Percentiles rank a stretch among this genome's conserved stretches.
These are phyloP conservation scores for Annulohypoxylon maeteangense DNA, from an alignment of 495 filamentous ascomycete genomes.

Conservation along the genomic window DNA sequence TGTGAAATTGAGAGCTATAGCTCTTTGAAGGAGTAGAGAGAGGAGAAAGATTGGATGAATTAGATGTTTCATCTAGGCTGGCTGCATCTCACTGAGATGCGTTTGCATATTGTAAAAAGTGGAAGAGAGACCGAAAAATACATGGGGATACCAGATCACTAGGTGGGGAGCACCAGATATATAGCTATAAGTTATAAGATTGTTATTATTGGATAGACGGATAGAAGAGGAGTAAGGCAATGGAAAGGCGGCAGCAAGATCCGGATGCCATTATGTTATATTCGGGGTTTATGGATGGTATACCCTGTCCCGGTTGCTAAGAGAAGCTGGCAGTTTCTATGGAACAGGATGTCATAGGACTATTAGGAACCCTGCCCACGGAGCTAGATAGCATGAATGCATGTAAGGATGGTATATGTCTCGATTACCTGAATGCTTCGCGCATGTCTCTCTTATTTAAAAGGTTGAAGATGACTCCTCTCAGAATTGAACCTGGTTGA, in stretches of 20 bases:
- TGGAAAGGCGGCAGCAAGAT: slow-evolving; percentile 31
- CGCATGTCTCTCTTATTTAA: not conserved
- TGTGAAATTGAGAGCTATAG: slow-evolving; percentile 56
- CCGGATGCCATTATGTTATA: slow-evolving; percentile 6
- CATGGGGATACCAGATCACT: not conserved
- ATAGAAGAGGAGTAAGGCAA: slow-evolving; percentile 32
- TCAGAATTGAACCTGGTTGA: not conserved
- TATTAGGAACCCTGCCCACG: not conserved
- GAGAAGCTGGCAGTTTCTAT: slow-evolving; percentile 1
- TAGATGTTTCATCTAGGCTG: slow-evolving; percentile 41
- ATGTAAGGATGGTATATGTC: not conserved
- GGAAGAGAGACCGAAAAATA: slow-evolving; percentile 19
- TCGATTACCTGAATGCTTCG: not conserved
- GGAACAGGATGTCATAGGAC: not conserved
- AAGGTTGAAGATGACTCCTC: not conserved
- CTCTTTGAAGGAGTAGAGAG: slow-evolving; percentile 32
- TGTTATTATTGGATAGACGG: slow-evolving; percentile 21
- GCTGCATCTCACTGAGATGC: slow-evolving; percentile 6
- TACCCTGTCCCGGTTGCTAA: slow-evolving; percentile 19
- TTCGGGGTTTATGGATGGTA: slow-evolving; percentile 7
- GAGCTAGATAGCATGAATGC: slow-evolving; percentile 4
- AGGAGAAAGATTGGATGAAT: slow-evolving; percentile 24
- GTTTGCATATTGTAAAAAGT: slow-evolving; percentile 2
- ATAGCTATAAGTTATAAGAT: slow-evolving; percentile 10
- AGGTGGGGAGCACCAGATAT: slow-evolving; percentile 29